Percentiles rank a stretch among this genome's conserved stretches.
These are phyloP conservation scores for Coniochaeta sp. DNA, from an alignment of 2,329 filamentous ascomycete species.

Conservation along the genomic window DNA sequence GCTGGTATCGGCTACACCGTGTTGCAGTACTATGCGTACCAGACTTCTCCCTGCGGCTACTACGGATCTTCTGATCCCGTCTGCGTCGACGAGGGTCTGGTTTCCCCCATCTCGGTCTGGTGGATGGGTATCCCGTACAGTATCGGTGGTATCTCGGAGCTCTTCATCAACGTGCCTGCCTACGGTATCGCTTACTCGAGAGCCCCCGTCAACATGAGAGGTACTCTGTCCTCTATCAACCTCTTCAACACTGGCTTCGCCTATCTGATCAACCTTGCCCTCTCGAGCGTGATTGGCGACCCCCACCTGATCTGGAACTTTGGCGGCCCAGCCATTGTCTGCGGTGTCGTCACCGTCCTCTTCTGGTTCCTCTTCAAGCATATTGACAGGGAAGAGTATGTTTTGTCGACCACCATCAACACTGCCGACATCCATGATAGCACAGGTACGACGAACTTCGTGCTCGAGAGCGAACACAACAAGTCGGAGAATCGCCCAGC, in stretches of 20 bases:
- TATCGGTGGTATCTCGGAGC: constrained; percentile 29
- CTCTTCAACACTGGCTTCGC: constrained; percentile 37
- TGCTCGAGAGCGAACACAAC: constrained; percentile 8
- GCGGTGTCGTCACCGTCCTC: constrained; percentile 31
- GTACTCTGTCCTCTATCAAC: constrained; percentile 41
- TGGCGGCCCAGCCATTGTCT: constrained; percentile 37
- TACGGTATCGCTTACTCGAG: constrained; percentile 46
- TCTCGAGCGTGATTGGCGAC: constrained; percentile 37
- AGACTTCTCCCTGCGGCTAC: constrained; percentile 31
- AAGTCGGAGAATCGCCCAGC: constrained; percentile 5
- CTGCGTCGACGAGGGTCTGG: not conserved
- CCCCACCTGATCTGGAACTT: constrained; percentile 42
- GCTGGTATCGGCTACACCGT: constrained; percentile 34
- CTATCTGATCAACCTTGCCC: constrained; percentile 35
- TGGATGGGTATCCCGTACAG: not conserved
- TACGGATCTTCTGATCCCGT: constrained; percentile 16
- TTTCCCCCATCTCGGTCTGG: not conserved
- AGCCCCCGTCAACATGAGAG: constrained; percentile 42
- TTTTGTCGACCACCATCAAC: constrained; percentile 12
- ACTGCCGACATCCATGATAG: constrained; percentile 4
- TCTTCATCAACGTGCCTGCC: constrained; percentile 44
- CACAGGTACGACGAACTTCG: constrained; percentile 7
- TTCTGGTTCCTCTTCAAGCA: constrained; percentile 40
- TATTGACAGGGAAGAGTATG: constrained; percentile 37
- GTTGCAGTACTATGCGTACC: constrained; percentile 33